A percentile compares a stretch with the other conserved stretches of the same genome.
Conservation (phyloP, 1,284 basidiomycete genomes). For the Melampsora occidentalis region DNA sequence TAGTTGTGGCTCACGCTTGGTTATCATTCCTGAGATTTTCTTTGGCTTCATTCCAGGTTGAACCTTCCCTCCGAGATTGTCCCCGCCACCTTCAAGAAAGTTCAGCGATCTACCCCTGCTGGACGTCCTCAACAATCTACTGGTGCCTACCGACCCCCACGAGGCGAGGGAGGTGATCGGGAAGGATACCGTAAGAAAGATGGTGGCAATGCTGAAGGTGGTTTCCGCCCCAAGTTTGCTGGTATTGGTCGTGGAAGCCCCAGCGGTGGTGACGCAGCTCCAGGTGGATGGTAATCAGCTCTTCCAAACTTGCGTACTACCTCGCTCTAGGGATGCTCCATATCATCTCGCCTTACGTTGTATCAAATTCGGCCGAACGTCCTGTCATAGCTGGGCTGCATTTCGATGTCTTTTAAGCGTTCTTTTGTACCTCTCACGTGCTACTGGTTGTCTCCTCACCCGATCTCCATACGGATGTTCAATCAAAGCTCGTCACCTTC, state of each 20-base stretch:
- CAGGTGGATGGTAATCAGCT: conserved; percentile 19
- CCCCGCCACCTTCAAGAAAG: conserved; percentile 89
- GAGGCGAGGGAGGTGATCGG: conserved; percentile 65
- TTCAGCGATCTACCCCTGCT: conserved; percentile 54
- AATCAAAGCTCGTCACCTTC: too few relatives aligned
- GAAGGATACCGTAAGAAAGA: conserved; percentile 74
- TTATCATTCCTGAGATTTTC: neutral
- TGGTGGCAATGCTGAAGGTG: conserved; percentile 50
- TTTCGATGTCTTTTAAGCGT: neutral
- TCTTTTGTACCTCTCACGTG: too few relatives aligned
- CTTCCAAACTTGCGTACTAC: neutral
- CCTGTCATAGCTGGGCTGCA: neutral
- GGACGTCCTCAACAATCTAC: conserved; percentile 66
- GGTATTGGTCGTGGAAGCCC: conserved; percentile 34
- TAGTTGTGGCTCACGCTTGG: conserved; percentile 67
- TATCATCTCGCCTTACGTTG: neutral
- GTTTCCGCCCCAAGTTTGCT: conserved; percentile 38
- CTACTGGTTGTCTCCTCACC: too few relatives aligned
- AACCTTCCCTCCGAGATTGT: conserved; percentile 63
- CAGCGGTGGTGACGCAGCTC: conserved; percentile 17
- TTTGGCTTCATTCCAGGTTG: neutral
- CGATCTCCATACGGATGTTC: too few relatives aligned
- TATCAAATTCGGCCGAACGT: neutral
- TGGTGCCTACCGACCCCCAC: conserved; percentile 74
- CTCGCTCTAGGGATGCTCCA: neutral